A percentile compares a stretch with the other conserved stretches of the same genome.
phyloP scores from a whole-genome alignment of 1,284 basidiomycete genomes.

The Tetrapyrgos nigripes region DNA sequence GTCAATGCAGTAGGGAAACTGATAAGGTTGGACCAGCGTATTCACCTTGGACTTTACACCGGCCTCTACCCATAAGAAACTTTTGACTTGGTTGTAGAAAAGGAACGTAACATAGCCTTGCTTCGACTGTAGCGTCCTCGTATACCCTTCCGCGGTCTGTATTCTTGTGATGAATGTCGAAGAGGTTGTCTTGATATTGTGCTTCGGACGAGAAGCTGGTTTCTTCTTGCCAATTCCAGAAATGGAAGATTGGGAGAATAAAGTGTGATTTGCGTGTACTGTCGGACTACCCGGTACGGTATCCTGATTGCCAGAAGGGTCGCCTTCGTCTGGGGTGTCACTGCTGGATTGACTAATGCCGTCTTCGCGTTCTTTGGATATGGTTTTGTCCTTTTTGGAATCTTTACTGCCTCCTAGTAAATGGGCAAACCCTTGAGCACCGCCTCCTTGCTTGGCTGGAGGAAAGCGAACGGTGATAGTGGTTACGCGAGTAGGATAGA shows the following conservation, averaged over 20 bases:
- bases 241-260: conserved; percentile 30
- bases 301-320: conserved; percentile 41
- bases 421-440: conserved; percentile 66
- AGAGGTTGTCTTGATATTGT: conserved; percentile 86
- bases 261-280: neutral
- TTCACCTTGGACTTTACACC: conserved; percentile 79
- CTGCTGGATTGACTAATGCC: conserved; percentile 79
- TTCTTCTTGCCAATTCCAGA: conserved; percentile 63
- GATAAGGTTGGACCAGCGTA: conserved; percentile 13
- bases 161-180: conserved; percentile 90
- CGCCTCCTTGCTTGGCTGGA: conserved; percentile 53
- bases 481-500: conserved; percentile 69
- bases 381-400: conserved; percentile 59
- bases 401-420: conserved; percentile 70
- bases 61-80: conserved; percentile 83
- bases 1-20: conserved; percentile 8
- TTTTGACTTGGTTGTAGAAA: conserved; percentile 85
- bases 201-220: conserved; percentile 74
- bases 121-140: conserved; percentile 76
- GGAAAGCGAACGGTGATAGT: conserved; percentile 70
- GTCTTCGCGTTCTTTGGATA: conserved; percentile 56
- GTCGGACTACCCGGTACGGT: conserved; percentile 33
- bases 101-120: conserved; percentile 84
- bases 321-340: conserved; percentile 70
- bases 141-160: conserved; percentile 80